phyloP scores from a whole-genome alignment of 345 rosid species.

The Acer yangbiense region DNA sequence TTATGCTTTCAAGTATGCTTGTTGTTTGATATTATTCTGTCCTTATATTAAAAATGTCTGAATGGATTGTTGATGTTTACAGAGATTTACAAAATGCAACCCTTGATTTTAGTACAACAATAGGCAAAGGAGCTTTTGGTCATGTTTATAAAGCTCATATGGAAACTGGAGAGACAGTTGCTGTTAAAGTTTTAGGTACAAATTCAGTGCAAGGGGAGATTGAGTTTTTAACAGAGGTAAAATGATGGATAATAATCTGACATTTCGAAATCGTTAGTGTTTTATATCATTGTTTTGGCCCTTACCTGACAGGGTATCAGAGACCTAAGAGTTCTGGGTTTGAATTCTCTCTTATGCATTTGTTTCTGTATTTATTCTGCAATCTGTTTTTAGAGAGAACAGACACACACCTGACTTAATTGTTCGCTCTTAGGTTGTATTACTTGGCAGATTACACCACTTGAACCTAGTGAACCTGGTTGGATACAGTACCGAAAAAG shows the following conservation, averaged over 20 bases:
- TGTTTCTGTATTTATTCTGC: too few relatives aligned
- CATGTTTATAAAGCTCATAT: conserved; percentile 94
- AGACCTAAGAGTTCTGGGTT: too few relatives aligned
- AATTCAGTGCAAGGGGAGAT: conserved; percentile 97
- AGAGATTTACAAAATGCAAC: conserved; percentile 99
- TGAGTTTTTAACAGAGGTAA: conserved; percentile 96
- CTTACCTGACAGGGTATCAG: too few relatives aligned
- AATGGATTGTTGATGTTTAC: conserved; percentile 14
- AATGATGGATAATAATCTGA: neutral
- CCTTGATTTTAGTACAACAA: conserved; percentile 72
- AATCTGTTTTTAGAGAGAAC: too few relatives aligned
- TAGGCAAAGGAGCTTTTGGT: conserved; percentile 99
- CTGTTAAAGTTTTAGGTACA: conserved; percentile 90
- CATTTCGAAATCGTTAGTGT: neutral
- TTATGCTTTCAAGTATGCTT: conserved; percentile 79
- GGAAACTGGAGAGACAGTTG: conserved; percentile 87
- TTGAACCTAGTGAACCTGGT: conserved; percentile 90
- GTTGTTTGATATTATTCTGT: neutral
- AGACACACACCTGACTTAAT: too few relatives aligned
- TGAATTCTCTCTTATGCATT: too few relatives aligned
- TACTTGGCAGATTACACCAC: conserved; percentile 95
- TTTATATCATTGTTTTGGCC: too few relatives aligned
- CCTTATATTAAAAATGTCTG: neutral
- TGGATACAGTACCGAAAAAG: conserved; percentile 95
- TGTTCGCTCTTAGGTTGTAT: conserved; percentile 62